Evolutionary conservation across 305 asterid genomes (phyloP).

Genomic region (Fraxinus angustifolia): DNA sequence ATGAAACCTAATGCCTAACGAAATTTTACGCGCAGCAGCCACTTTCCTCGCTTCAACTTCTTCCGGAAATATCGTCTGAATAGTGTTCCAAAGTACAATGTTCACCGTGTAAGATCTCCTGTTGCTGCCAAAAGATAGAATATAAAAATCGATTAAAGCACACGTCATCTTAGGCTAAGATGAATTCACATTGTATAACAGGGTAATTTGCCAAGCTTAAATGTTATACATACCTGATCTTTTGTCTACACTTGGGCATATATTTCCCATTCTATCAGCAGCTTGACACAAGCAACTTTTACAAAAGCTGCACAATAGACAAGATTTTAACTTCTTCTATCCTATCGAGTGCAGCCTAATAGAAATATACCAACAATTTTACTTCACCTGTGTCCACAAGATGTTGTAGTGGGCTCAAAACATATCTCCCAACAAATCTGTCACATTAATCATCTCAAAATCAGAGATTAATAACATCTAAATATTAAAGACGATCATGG

Average conservation of each 20-base stretch:
- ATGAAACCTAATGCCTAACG: constrained; percentile 18
- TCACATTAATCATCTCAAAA: constrained; percentile 9
- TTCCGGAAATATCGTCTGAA: constrained; percentile 77
- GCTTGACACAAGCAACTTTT: constrained; percentile 71
- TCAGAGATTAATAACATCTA: neutral
- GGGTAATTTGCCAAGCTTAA: neutral
- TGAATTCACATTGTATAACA: neutral
- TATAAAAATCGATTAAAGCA: neutral
- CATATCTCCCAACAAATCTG: constrained; percentile 93
- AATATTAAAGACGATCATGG: neutral
- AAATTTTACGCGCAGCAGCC: constrained; percentile 25
- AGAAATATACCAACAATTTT: neutral
- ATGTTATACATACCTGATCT: constrained; percentile 53
- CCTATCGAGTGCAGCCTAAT: neutral
- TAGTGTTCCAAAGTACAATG: constrained; percentile 92
- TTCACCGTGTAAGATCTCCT: constrained; percentile 76
- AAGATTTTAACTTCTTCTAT: neutral
- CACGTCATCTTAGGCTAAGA: neutral
- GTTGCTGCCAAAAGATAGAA: constrained; percentile 46
- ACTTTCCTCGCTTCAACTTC: constrained; percentile 72
- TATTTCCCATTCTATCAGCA: constrained; percentile 84
- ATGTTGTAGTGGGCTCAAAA: constrained; percentile 86
- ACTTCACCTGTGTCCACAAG: constrained; percentile 90
- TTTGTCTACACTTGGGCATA: constrained; percentile 92
- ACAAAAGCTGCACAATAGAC: constrained; percentile 55